Evolutionary conservation across 2,329 filamentous ascomycete genomes (phyloP).

Genomic region (Fusarium anthophilum): DNA sequence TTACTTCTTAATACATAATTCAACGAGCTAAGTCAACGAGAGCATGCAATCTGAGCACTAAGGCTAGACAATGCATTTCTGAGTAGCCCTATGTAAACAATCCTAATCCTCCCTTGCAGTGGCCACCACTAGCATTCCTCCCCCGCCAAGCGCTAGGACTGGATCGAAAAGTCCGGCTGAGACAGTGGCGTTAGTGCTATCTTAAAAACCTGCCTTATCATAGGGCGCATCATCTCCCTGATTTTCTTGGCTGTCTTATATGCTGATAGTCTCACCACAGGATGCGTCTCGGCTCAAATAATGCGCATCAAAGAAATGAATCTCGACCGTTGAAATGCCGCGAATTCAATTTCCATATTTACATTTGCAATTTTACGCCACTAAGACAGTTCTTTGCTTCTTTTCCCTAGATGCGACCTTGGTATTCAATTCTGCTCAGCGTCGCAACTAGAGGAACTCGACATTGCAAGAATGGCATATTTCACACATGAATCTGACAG

Average conservation of each 20-base stretch:
- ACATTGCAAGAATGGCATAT: no score
- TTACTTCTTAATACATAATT: not conserved
- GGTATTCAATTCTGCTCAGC: not conserved
- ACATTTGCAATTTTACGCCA: not conserved
- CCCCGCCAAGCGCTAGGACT: not conserved
- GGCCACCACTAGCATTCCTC: not conserved
- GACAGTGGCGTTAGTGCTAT: not conserved
- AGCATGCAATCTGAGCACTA: not conserved
- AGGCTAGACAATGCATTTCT: not conserved
- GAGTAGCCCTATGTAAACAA: not conserved
- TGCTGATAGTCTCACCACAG: no score
- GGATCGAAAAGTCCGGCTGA: not conserved
- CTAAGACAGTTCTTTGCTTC: no score
- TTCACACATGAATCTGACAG: not conserved
- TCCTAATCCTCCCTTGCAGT: not conserved
- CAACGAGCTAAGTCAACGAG: not conserved
- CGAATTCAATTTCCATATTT: no score
- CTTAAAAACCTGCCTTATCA: not conserved
- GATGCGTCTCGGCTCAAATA: not conserved
- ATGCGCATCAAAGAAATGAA: not conserved
- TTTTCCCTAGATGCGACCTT: not conserved
- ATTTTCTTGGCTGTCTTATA: not conserved
- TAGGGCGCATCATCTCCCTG: not conserved
- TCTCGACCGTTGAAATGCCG: not conserved
- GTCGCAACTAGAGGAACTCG: not conserved